A percentile compares a stretch with the other conserved stretches of the same genome.
Evolutionary conservation across 768 basidiomycete genomes (phyloP).

Genomic region (Trametes sanguinea): DNA sequence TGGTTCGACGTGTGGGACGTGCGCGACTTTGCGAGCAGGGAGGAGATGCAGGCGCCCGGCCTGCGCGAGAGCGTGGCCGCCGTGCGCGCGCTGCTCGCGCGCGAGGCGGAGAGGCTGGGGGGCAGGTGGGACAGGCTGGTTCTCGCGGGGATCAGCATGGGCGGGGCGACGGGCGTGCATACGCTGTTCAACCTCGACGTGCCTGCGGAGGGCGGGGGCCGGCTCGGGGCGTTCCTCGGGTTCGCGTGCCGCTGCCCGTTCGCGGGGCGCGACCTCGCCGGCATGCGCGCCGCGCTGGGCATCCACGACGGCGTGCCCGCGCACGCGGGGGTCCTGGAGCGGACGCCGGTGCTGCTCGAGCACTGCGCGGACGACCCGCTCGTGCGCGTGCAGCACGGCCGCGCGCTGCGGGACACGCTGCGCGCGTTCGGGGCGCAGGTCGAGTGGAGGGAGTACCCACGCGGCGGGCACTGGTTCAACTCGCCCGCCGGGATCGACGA

Average conservation of each 20-base stretch:
- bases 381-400: not conserved
- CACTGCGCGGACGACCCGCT: conserved; percentile 10
- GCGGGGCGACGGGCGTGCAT: not conserved
- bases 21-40: not conserved
- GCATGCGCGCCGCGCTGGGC: not conserved
- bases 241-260: conserved; percentile 7
- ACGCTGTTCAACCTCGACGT: conserved; percentile 4
- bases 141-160: conserved; percentile 8
- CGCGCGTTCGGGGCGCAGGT: conserved; percentile 5
- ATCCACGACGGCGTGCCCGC: conserved; percentile 1
- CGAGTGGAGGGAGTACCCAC: conserved; percentile 9
- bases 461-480: conserved; percentile 10
- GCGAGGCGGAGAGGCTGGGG: not conserved
- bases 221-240: conserved; percentile 1
- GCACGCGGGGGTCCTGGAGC: not conserved
- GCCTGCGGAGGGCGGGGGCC: not conserved
- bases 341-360: conserved; percentile 7
- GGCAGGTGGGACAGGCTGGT: conserved; percentile 2
- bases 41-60: conserved; percentile 4
- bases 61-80: conserved; percentile 4
- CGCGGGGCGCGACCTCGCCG: not conserved
- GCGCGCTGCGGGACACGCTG: conserved; percentile 1
- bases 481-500: conserved; percentile 8
- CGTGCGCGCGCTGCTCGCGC: not conserved
- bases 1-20: conserved; percentile 14